These are phyloP conservation scores for Cucurbita maxima DNA, from an alignment of 306 rosid species.

Conservation along the genomic window DNA sequence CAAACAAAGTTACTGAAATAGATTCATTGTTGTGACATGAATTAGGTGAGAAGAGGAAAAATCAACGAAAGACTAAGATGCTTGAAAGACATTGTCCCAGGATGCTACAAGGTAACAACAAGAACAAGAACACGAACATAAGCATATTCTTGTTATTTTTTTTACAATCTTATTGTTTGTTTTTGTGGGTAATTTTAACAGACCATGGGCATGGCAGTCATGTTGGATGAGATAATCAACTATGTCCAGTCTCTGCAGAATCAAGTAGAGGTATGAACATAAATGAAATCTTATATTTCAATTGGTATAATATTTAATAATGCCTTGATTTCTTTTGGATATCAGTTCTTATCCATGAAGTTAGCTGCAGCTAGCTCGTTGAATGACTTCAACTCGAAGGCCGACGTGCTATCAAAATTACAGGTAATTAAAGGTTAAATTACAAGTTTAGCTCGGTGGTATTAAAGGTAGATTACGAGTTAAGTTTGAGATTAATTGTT, in stretches of 20 bases:
- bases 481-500: constrained; percentile 11
- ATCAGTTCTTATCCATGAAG: constrained; percentile 89
- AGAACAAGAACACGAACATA: not conserved
- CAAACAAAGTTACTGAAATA: not conserved
- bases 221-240: constrained; percentile 95
- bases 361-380: constrained; percentile 73
- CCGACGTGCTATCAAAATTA: constrained; percentile 51
- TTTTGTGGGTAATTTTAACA: constrained; percentile 13
- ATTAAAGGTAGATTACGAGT: not conserved
- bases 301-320: no score
- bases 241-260: constrained; percentile 94
- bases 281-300: not conserved
- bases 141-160: not conserved
- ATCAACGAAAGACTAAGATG: constrained; percentile 82
- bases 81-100: constrained; percentile 86
- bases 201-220: constrained; percentile 97
- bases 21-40: not conserved
- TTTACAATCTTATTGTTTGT: not conserved
- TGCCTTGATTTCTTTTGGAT: not conserved
- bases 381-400: constrained; percentile 70
- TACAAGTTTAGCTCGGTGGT: not conserved
- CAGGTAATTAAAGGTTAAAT: constrained; percentile 26
- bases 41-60: constrained; percentile 89
- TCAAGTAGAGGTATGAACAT: constrained; percentile 65
- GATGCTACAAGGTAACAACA: constrained; percentile 67